Evolutionary conservation across 2,329 filamentous ascomycete species (phyloP).

Genomic region (Penicillium vulpinum): DNA sequence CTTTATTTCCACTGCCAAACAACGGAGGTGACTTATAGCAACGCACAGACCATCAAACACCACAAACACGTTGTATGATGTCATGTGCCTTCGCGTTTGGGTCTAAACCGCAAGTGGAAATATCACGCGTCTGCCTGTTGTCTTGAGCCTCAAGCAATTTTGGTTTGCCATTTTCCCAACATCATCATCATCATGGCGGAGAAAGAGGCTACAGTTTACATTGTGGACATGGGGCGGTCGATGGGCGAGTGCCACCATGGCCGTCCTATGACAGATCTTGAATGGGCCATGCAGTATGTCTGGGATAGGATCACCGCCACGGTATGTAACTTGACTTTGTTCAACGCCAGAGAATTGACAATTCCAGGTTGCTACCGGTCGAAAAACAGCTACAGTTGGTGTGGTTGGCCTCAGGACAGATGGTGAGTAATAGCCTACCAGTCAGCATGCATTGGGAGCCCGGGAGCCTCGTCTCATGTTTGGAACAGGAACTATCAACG

Average conservation of each 20-base stretch:
- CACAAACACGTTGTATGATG: slow-evolving; percentile 28
- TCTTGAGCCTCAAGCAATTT: slow-evolving; percentile 7
- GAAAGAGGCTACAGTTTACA: slow-evolving; percentile 90
- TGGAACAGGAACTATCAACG: slow-evolving; percentile 62
- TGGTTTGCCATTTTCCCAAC: slow-evolving; percentile 1
- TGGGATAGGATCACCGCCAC: slow-evolving; percentile 89
- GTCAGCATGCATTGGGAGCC: not conserved
- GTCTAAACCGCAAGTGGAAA: slow-evolving; percentile 36
- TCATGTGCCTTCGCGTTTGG: slow-evolving; percentile 43
- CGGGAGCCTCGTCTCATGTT: slow-evolving; percentile 7
- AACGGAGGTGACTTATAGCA: fast-evolving
- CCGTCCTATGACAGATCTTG: slow-evolving; percentile 74
- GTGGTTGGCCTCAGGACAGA: slow-evolving; percentile 83
- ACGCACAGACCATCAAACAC: slow-evolving; percentile 12
- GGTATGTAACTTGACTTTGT: slow-evolving; percentile 48
- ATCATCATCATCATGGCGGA: slow-evolving; percentile 66
- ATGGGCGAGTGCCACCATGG: slow-evolving; percentile 74
- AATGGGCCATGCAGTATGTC: slow-evolving; percentile 86
- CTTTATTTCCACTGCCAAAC: slow-evolving; percentile 11
- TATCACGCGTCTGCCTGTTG: slow-evolving; percentile 45
- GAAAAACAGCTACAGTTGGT: slow-evolving; percentile 74
- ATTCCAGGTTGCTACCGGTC: slow-evolving; percentile 59
- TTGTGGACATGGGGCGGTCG: slow-evolving; percentile 83
- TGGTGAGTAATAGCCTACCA: slow-evolving; percentile 37
- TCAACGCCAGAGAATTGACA: not conserved